phyloP scores from a whole-genome alignment of 176 grass and related monocot genomes.

The Poa pratensis region DNA sequence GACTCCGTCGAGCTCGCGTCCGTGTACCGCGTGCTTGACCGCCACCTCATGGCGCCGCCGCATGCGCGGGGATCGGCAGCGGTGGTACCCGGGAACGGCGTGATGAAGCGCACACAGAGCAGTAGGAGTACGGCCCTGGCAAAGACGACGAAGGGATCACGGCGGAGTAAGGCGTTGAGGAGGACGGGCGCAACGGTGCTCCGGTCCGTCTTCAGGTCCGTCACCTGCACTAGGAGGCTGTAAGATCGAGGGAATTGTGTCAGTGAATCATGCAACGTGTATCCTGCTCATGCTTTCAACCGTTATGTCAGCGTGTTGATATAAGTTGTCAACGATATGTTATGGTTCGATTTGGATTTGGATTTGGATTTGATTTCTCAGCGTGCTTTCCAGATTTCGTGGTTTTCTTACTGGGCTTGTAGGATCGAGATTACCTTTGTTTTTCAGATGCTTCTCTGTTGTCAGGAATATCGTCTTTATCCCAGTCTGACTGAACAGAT shows the following conservation, averaged over 20 bases:
- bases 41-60: slow-evolving; percentile 49
- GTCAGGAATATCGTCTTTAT: background rate
- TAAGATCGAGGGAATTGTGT: background rate
- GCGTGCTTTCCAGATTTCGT: background rate
- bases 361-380: background rate
- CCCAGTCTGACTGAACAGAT: background rate
- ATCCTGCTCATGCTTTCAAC: background rate
- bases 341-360: background rate
- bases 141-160: background rate
- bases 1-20: slow-evolving; percentile 72
- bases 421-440: background rate
- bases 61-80: background rate
- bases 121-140: background rate
- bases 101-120: background rate
- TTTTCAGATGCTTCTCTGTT: background rate
- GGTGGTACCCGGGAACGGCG: background rate
- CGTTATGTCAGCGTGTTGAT: no score
- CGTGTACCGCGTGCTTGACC: slow-evolving; percentile 57
- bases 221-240: slow-evolving; percentile 29
- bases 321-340: background rate
- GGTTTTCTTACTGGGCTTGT: background rate
- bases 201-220: slow-evolving; percentile 19
- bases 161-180: background rate
- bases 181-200: slow-evolving; percentile 40
- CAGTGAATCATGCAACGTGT: background rate